Evolutionary conservation across 192 early-diverging fungal genomes (phyloP), one percentile per base, ranked within the genome.

Genomic region (Lobulomyces angularis): DNA sequence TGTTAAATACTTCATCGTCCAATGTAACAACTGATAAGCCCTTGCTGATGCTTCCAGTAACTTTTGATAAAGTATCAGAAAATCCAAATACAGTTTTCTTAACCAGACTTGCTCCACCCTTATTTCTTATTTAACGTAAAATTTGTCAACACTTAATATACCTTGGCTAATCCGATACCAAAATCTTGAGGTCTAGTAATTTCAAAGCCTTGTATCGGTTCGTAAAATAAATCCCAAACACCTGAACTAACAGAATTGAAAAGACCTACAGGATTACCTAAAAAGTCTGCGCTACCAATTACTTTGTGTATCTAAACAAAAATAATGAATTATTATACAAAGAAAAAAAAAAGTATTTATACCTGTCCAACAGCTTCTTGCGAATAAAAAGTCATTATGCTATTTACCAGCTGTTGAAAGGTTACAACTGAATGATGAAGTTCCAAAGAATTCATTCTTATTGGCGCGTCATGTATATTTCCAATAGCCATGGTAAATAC

Each of bases 401-500:
- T 69, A 52, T 90, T 81, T 20, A 76, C 41, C 3, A 98, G 55
- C 30, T 86, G 70, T 2, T 75, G 59, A 21, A 70, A 47, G 23
- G 83, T 87, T 1, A 88, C 84, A 21, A 76, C 81, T n/a, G 90
- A 71, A 54, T 98, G 88, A 45, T 86, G 74, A 45, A 94, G 68
- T 5, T 83, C 69, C 24, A 98, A 65, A 0, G 67, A 66, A 59
- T 97, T 91, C 14, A 97, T 66, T 22, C 70, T 71, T 26, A 92
- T 75, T 0, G 93, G 88, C 5, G 90, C 88, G 53, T 83, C 81
- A 62, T 95, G 86, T 46, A 98, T 83, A 43, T 98, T 98, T 44
- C 90, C 95, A 33, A 98, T 77, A 8, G 92, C 90, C 88, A 91
- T 90, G 0, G 90, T 96, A 25, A 98, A 65, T n/a, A 93, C 71